Conservation (phyloP, 2,329 filamentous ascomycete species). For the Paecilomyces sp. region DNA sequence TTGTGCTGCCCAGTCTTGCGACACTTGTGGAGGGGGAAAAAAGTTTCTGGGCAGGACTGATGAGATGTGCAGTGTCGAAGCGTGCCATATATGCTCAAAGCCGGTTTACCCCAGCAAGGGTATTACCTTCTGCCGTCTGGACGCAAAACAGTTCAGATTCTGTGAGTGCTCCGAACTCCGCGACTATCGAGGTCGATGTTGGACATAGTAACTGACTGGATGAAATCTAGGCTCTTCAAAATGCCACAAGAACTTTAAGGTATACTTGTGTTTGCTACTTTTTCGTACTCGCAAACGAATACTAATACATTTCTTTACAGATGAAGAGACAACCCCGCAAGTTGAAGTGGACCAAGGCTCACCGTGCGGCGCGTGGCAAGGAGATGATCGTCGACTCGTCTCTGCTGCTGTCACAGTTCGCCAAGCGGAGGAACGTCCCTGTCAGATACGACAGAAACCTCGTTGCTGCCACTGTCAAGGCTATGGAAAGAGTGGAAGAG, state of each 20-base stretch:
- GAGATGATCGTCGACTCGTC: slow-evolving; percentile 90
- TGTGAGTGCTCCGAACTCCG: slow-evolving; percentile 29
- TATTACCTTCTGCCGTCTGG: slow-evolving; percentile 62
- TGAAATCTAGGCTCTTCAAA: slow-evolving; percentile 42
- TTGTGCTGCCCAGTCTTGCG: background rate
- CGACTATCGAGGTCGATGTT: background rate
- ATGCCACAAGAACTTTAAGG: slow-evolving; percentile 73
- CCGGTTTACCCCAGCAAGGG: slow-evolving; percentile 60
- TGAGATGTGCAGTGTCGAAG: slow-evolving; percentile 41
- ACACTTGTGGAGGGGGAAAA: background rate
- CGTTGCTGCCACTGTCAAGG: slow-evolving; percentile 76
- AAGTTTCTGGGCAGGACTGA: background rate
- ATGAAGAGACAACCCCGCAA: slow-evolving; percentile 98
- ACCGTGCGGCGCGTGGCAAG: slow-evolving; percentile 77
- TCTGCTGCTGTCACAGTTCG: slow-evolving; percentile 64
- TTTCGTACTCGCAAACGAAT: background rate
- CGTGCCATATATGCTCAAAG: slow-evolving; percentile 64
- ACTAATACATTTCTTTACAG: slow-evolving; percentile 9
- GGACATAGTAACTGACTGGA: background rate
- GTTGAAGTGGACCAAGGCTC: slow-evolving; percentile 94
- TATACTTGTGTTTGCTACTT: background rate
- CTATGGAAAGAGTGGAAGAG: slow-evolving; percentile 85
- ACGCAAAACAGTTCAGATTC: slow-evolving; percentile 60
- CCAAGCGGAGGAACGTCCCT: slow-evolving; percentile 86
- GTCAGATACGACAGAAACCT: slow-evolving; percentile 94